Percentiles rank a stretch among this genome's conserved stretches.
phyloP scores from a whole-genome alignment of 1,284 basidiomycete species.

The Hymenochaete sp. region DNA sequence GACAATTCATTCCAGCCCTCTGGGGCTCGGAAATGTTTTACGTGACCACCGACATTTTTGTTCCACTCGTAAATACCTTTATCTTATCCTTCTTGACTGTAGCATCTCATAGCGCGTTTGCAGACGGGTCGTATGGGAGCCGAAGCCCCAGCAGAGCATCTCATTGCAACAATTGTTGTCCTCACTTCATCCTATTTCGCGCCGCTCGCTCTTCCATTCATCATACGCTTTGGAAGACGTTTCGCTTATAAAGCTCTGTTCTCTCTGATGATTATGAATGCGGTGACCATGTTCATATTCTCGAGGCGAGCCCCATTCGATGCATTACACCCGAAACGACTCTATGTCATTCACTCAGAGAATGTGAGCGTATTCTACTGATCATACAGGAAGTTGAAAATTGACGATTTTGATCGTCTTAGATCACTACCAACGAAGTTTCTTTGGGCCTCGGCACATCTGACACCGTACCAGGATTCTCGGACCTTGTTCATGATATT shows the following conservation, averaged over 20 bases:
- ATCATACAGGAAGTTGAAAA: constrained; percentile 5
- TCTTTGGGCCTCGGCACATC: constrained; percentile 78
- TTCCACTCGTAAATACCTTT: constrained; percentile 63
- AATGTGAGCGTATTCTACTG: constrained; percentile 51
- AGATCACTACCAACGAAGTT: constrained; percentile 69
- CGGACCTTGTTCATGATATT: constrained; percentile 53
- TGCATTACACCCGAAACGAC: constrained; percentile 76
- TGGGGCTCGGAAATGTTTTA: constrained; percentile 64
- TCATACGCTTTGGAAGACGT: constrained; percentile 58
- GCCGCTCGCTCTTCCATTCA: constrained; percentile 65
- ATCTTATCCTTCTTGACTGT: neutral
- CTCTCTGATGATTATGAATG: constrained; percentile 38
- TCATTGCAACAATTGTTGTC: constrained; percentile 74
- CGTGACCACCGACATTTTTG: constrained; percentile 80
- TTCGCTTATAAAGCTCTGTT: constrained; percentile 42
- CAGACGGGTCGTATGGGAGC: constrained; percentile 70
- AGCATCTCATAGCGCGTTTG: constrained; percentile 8
- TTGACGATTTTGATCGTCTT: too few relatives aligned
- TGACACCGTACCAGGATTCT: constrained; percentile 76
- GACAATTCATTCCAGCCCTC: constrained; percentile 52
- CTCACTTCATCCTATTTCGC: constrained; percentile 52
- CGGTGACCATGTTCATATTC: constrained; percentile 53
- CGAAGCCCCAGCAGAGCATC: constrained; percentile 78
- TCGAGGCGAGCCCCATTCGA: constrained; percentile 67
- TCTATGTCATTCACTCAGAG: constrained; percentile 82